Conservation (phyloP, 768 basidiomycete species). For the Xerocomellus dryophilus region DNA sequence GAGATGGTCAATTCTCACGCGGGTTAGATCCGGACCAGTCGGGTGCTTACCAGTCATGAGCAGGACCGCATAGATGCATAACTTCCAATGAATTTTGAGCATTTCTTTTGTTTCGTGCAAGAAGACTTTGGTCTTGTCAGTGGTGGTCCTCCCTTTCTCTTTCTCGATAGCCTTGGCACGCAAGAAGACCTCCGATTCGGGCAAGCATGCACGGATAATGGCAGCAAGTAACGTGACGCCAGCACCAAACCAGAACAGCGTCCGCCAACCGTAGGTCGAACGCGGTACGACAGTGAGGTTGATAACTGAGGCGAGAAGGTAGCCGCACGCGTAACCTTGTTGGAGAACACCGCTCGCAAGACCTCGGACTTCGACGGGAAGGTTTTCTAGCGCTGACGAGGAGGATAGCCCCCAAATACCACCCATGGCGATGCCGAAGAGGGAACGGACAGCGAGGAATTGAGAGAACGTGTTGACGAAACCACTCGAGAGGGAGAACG, state of each 20-base stretch:
- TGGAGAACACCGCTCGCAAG: slow-evolving; percentile 82
- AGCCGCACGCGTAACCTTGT: slow-evolving; percentile 86
- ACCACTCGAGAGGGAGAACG: slow-evolving; percentile 75
- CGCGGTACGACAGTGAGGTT: slow-evolving; percentile 58
- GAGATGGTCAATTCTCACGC: background rate
- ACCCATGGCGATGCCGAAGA: slow-evolving; percentile 89
- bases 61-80: slow-evolving; percentile 80
- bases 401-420: slow-evolving; percentile 86
- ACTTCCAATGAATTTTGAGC: slow-evolving; percentile 77
- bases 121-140: slow-evolving; percentile 67
- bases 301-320: slow-evolving; percentile 79
- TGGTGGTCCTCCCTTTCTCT: slow-evolving; percentile 35
- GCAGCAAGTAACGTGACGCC: slow-evolving; percentile 73
- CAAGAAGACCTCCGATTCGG: slow-evolving; percentile 77
- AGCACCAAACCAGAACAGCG: slow-evolving; percentile 77
- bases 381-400: slow-evolving; percentile 82
- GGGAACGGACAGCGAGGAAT: slow-evolving; percentile 78
- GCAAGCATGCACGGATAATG: slow-evolving; percentile 57
- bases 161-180: slow-evolving; percentile 56
- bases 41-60: slow-evolving; percentile 59
- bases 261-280: slow-evolving; percentile 56
- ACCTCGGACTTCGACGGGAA: slow-evolving; percentile 84
- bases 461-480: slow-evolving; percentile 73
- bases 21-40: background rate
- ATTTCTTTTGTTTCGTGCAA: slow-evolving; percentile 68